Conservation (phyloP, 116 monocot genomes). For the Papilionanthe hybrid region DNA sequence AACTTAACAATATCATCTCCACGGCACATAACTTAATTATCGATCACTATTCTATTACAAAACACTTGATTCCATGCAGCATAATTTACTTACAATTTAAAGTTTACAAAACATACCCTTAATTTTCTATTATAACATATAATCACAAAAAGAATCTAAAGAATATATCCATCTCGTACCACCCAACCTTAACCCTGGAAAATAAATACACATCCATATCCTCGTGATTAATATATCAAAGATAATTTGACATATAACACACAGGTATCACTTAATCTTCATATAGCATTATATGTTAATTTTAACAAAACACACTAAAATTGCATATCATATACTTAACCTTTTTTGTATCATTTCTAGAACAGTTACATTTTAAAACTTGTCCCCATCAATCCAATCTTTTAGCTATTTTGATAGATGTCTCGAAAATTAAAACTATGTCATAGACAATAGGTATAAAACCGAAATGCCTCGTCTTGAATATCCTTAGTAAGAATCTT, state of each 20-base stretch:
- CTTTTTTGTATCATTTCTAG: no score
- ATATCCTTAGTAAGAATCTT: no score
- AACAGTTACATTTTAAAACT: no score
- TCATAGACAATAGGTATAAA: no score
- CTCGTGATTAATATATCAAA: neutral
- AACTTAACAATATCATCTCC: neutral
- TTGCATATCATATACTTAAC: neutral
- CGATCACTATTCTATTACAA: neutral
- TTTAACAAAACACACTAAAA: neutral
- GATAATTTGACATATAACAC: neutral
- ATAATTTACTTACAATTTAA: no score
- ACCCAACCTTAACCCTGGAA: neutral
- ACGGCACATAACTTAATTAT: neutral
- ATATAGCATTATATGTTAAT: neutral
- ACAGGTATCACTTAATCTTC: neutral
- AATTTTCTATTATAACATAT: no score
- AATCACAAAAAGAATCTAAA: neutral
- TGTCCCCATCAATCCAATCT: no score
- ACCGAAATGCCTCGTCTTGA: no score
- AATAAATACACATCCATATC: neutral
- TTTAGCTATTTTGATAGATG: no score
- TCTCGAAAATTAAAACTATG: no score
- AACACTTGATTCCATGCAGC: neutral
- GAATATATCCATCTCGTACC: neutral
- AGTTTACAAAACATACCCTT: no score